These are phyloP conservation scores for Adansonia rubrostipa DNA, from an alignment of 441 rosid genomes.

Conservation along the genomic window DNA sequence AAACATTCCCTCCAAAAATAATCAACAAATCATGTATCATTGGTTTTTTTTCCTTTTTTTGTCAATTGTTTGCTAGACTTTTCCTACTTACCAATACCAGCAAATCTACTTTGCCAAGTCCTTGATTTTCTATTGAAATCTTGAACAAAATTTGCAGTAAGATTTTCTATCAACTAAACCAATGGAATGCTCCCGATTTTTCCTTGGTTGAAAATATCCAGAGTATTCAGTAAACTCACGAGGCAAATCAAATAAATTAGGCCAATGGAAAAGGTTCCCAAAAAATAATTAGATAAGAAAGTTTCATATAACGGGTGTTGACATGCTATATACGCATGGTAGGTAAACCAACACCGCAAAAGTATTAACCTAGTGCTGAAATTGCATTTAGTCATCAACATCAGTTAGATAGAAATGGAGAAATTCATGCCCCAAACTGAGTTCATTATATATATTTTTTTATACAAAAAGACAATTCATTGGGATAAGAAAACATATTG, in stretches of 20 bases:
- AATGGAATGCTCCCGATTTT: background rate
- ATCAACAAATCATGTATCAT: background rate
- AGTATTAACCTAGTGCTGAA: background rate
- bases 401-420: background rate
- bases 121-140: background rate
- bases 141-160: background rate
- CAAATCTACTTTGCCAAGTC: background rate
- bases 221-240: background rate
- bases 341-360: constrained; percentile 13
- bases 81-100: background rate
- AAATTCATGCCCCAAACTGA: background rate
- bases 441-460: background rate
- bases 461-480: too few species aligned
- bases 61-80: background rate
- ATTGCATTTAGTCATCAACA: background rate
- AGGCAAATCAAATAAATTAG: background rate
- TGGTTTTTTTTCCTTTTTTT: background rate
- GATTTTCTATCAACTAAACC: background rate
- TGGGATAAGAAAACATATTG: too few species aligned
- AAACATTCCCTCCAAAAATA: background rate
- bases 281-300: background rate
- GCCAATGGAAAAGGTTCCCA: background rate
- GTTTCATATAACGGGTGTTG: background rate
- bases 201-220: background rate
- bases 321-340: background rate